A percentile compares a stretch with the other conserved stretches of the same genome.
These are phyloP conservation scores for Pseudogymnoascus sp. DNA, from an alignment of 2,329 filamentous ascomycete species.

Conservation along the genomic window DNA sequence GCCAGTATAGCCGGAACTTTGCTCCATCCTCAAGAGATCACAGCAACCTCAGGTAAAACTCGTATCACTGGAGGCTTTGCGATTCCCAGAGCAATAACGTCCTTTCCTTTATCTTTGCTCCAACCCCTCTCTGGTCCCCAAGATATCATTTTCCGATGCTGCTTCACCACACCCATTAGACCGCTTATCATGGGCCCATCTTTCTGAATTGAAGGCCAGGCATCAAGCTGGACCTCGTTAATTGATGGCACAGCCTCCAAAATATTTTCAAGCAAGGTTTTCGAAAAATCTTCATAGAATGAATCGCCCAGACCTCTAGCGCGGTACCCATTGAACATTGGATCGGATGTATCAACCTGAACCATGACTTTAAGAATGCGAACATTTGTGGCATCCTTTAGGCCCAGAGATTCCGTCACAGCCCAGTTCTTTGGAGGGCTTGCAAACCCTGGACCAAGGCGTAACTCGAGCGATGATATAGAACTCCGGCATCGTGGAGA, in stretches of 20 bases:
- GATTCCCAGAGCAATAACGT: conserved; percentile 1
- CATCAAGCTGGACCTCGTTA: conserved; percentile 61
- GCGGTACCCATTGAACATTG: conserved; percentile 61
- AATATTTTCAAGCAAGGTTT: conserved; percentile 48
- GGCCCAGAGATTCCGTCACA: conserved; percentile 56
- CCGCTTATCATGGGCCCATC: conserved; percentile 56
- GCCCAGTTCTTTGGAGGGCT: conserved; percentile 65
- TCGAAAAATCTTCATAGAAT: conserved; percentile 64
- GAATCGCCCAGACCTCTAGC: conserved; percentile 44
- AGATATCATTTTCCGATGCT: conserved; percentile 45
- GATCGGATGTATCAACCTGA: conserved; percentile 64
- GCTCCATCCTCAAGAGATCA: neutral
- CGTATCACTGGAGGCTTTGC: neutral
- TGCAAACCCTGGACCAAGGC: conserved; percentile 66
- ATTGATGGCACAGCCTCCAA: conserved; percentile 51
- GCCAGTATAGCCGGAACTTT: neutral
- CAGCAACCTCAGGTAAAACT: neutral
- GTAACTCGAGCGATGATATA: conserved; percentile 60
- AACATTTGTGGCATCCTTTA: conserved; percentile 54
- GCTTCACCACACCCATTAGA: conserved; percentile 46
- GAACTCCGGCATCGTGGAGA: conserved; percentile 51
- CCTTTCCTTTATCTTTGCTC: conserved; percentile 39
- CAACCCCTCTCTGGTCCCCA: conserved; percentile 66
- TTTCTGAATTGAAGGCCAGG: conserved; percentile 57
- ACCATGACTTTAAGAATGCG: conserved; percentile 59